Evolutionary conservation across 345 rosid genomes (phyloP), one percentile per base, ranked within the genome.

Genomic region (Camelina hispida): DNA sequence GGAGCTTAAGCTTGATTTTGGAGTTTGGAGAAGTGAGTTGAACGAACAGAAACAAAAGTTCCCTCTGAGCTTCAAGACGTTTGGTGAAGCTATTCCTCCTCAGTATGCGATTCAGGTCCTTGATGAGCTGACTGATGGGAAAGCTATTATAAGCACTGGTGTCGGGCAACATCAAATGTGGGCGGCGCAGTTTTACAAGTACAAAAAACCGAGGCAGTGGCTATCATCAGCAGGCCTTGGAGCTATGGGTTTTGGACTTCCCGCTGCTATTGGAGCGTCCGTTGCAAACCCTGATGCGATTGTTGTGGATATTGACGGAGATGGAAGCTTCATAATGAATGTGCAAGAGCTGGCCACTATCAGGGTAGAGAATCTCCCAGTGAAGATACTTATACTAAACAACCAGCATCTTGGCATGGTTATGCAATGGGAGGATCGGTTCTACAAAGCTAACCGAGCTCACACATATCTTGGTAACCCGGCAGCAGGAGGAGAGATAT

Each of bases 151-250:
- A 14, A 90, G 96, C 51, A 96, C 99, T 2, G 97, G 99, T 66
- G 98, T 93, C 16, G 99, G 98, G 14, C 99, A 96, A 66, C 99
- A 96, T 84, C 98, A 96, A 63, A 96, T 96, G 99, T 96, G 97
- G 98, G 97, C 99, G 18, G 98, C 99, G n/a, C 99, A 96, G 70
- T 93, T 88, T 77, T 96, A 96, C 86, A 96, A 89, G 77, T 96
- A 91, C 74, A 86, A 79, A 70, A 93, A 79, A 62, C 93, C 99
- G 13, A 89, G 91, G 34, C 98, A 93, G 69, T 95, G 97, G 98
- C 51, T 93, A 76, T 86, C 99, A 1, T 93, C 98, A 3, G 94
- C 84, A 5, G 99, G 99, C 3, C 84, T 95, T 13, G 99, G 99
- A 13, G 99, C 98, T 40, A 95, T 93, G 99, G 98, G 99, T 62